Evolutionary conservation across 2,329 filamentous ascomycete genomes (phyloP).

Genomic region (Periglandula ipomoeae): DNA sequence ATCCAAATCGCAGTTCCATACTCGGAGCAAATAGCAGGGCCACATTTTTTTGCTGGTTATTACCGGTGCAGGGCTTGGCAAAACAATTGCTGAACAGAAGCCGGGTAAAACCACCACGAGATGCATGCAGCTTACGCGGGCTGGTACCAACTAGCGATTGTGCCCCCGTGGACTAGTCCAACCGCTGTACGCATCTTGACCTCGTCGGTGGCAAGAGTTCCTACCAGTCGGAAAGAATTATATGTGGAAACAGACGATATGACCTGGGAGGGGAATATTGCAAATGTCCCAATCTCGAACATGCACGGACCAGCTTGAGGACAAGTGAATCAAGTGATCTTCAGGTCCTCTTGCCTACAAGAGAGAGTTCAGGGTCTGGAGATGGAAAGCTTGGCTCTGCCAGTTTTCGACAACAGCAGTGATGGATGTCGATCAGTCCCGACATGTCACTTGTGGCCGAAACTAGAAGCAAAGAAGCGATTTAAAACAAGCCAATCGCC

Average conservation of each 20-base stretch:
- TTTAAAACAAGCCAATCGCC: neutral
- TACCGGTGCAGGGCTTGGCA: neutral
- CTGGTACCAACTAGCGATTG: neutral
- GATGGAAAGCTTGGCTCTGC: neutral
- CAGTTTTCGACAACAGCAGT: neutral
- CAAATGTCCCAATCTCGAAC: too few relatives aligned
- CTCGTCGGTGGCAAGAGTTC: too few relatives aligned
- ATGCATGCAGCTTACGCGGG: neutral
- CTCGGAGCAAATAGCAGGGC: neutral
- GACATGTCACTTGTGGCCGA: neutral
- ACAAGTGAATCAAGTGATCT: neutral
- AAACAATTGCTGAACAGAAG: neutral
- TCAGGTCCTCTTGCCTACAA: neutral
- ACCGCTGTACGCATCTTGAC: too few relatives aligned
- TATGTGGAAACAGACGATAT: too few relatives aligned
- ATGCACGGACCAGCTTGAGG: neutral
- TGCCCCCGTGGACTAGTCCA: too few relatives aligned
- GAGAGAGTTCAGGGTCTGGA: neutral
- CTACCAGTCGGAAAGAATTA: too few relatives aligned
- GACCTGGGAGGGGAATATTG: too few relatives aligned
- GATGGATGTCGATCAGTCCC: neutral
- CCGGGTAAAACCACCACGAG: neutral
- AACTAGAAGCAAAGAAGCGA: neutral
- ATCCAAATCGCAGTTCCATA: neutral
- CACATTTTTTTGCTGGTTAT: neutral